Evolutionary conservation across 1,139 yeast species (phyloP).

Genomic region (Magnusiomyces suaveolens): DNA sequence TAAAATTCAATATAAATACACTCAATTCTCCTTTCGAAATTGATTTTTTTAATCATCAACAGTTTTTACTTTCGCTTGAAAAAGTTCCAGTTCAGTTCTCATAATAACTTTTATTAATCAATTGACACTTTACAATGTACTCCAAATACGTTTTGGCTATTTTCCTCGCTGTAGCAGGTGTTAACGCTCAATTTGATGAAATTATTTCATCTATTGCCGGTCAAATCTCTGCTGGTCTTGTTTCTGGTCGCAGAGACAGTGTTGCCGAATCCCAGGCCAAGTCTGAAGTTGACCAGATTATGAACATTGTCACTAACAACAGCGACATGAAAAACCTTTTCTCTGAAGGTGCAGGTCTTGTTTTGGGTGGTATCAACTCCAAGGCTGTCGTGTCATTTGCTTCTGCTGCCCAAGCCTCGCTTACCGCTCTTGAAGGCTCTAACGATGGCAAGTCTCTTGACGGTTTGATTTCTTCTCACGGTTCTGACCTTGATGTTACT

Average conservation of each 20-base stretch:
- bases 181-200: slow-evolving; percentile 15
- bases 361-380: slow-evolving; percentile 16
- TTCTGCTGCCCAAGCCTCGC: slow-evolving; percentile 14
- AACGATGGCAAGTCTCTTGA: slow-evolving; percentile 14
- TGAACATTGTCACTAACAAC: slow-evolving; percentile 13
- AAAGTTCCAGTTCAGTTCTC: too few relatives aligned
- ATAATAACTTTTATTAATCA: too few relatives aligned
- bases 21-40: too few relatives aligned
- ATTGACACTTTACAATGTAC: too few relatives aligned
- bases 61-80: too few relatives aligned
- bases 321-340: slow-evolving; percentile 13
- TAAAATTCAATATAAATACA: too few relatives aligned
- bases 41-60: too few relatives aligned
- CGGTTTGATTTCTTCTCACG: slow-evolving; percentile 9
- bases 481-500: slow-evolving; percentile 14
- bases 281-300: slow-evolving; percentile 17
- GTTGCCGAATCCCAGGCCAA: slow-evolving; percentile 12
- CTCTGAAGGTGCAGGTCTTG: slow-evolving; percentile 14
- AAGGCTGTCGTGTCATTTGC: slow-evolving; percentile 14
- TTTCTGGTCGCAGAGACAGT: slow-evolving; percentile 15
- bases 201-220: slow-evolving; percentile 13
- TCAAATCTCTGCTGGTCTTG: slow-evolving; percentile 15
- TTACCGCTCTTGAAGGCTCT: slow-evolving; percentile 15
- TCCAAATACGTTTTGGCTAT: slow-evolving; percentile 15
- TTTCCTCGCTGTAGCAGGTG: slow-evolving; percentile 15